Conservation (phyloP, 176 grass and related monocot species). For the Carex kokanica region DNA sequence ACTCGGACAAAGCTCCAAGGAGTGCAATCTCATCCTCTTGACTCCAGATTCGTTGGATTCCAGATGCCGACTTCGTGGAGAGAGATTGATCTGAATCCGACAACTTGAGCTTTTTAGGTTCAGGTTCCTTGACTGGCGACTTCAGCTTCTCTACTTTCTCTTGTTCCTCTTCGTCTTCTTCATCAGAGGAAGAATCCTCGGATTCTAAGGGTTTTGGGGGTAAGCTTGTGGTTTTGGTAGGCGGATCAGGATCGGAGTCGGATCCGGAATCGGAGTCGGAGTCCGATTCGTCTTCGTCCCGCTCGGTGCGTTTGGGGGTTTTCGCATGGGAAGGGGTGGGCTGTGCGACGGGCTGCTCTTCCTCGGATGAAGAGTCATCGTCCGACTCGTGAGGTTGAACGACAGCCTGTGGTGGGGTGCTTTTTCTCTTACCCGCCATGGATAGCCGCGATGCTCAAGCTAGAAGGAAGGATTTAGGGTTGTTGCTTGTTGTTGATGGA, state of each 20-base stretch:
- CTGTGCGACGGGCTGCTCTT: not conserved
- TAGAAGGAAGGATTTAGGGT: not conserved
- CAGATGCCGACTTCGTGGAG: not conserved
- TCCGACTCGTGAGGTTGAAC: not conserved
- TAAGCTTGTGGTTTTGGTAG: not conserved
- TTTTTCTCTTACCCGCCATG: not conserved
- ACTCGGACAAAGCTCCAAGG: not conserved
- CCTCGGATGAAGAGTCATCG: not conserved
- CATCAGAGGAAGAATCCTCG: not conserved
- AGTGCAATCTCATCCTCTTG: not conserved
- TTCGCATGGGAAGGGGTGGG: not conserved
- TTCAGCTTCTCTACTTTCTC: not conserved
- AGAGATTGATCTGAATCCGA: not conserved
- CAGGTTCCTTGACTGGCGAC: not conserved
- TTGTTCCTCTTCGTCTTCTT: not conserved
- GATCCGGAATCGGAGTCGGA: not conserved
- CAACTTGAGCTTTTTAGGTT: constrained; percentile 2
- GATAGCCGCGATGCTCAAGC: not conserved
- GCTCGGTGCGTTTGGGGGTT: not conserved
- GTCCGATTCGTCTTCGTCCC: not conserved
- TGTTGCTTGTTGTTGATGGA: not conserved
- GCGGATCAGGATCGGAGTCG: not conserved
- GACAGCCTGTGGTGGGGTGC: not conserved
- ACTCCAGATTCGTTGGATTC: not conserved
- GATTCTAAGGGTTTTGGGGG: not conserved